Percentiles rank a stretch among this genome's conserved stretches.
phyloP scores from a whole-genome alignment of 768 basidiomycete genomes.

The Tulasnella sp. region DNA sequence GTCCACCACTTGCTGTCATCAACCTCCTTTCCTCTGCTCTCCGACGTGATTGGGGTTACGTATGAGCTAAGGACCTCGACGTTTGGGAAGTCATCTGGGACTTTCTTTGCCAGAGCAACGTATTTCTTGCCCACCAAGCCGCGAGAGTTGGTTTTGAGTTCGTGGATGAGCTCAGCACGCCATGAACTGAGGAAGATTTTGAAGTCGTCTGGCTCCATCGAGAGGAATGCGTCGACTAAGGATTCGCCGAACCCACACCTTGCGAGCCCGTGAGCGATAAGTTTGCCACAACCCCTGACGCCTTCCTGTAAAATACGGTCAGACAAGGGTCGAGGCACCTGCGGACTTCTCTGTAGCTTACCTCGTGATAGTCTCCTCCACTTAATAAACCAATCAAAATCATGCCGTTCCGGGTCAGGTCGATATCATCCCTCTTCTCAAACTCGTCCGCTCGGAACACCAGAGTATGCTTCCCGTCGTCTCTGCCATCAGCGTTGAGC shows the following conservation, averaged over 20 bases:
- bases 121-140: slow-evolving; percentile 62
- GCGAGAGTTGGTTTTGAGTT: slow-evolving; percentile 65
- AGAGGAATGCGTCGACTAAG: slow-evolving; percentile 56
- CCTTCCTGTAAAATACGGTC: slow-evolving; percentile 38
- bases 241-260: slow-evolving; percentile 75
- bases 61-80: slow-evolving; percentile 74
- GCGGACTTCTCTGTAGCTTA: slow-evolving; percentile 18
- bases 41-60: slow-evolving; percentile 69
- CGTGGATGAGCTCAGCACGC: slow-evolving; percentile 56
- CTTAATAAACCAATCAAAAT: slow-evolving; percentile 79
- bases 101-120: slow-evolving; percentile 55
- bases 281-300: slow-evolving; percentile 60
- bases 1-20: slow-evolving; percentile 44
- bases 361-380: slow-evolving; percentile 87
- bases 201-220: slow-evolving; percentile 45
- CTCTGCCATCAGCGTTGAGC: slow-evolving; percentile 61
- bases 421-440: slow-evolving; percentile 44
- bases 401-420: slow-evolving; percentile 60
- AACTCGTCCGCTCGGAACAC: slow-evolving; percentile 43
- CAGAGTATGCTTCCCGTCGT: slow-evolving; percentile 65
- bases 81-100: slow-evolving; percentile 67
- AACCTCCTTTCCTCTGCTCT: slow-evolving; percentile 46
- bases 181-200: slow-evolving; percentile 55
- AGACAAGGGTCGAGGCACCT: neutral
- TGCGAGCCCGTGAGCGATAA: slow-evolving; percentile 72